Base-by-base conservation (phyloP, 106 monocot genomes). In the Chionographis japonica region DNA sequence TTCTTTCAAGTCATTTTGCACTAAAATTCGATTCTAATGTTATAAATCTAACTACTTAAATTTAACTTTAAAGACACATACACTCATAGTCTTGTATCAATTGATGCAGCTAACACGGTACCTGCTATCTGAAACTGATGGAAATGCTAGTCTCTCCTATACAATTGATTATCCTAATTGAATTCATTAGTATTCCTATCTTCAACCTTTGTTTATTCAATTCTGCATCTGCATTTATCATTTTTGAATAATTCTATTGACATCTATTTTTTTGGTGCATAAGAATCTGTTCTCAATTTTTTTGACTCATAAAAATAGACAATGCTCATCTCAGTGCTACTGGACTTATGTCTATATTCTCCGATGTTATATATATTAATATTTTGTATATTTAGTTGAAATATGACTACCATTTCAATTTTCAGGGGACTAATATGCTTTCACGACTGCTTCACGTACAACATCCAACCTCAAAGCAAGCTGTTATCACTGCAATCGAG, bases 401-500 rank as follows among this genome's bases (percentile, higher is more conserved):
- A 38, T 59, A 18, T 74, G 50, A n/a, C 66, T 54, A 54, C 37
- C 12, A 1, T 37, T 39, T 74, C 50, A 59, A 8, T 4, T 20
- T 63, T 57, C 81, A 97, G 97, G 97, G 97, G 6, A 89, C 97
- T 14, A 83, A 97, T 73, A 85, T 97, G 92, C 82, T 97, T 38
- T 88, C 89, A 61, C 80, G 85, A n/a, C 74, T 97, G 14, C 92
- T 97, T 68, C 92, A 92, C 78, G 97, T 97, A 19, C 85, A 92
- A 42, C 75, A 92, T 85, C 86, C 86, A 55, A 92, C 84, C 51
- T 89, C 97, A 83, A 97, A 97, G 77, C 89, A 97, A 80, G 97
- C 97, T 81, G 97, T 97, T 41, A 97, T 97, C 52, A 97, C 92
- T 72, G 92, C 97, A 55, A 97, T 97, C 60, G 92, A 97, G 65